Evolutionary conservation across 148 eudicot species (phyloP).

Genomic region (Chenopodium quinoa): DNA sequence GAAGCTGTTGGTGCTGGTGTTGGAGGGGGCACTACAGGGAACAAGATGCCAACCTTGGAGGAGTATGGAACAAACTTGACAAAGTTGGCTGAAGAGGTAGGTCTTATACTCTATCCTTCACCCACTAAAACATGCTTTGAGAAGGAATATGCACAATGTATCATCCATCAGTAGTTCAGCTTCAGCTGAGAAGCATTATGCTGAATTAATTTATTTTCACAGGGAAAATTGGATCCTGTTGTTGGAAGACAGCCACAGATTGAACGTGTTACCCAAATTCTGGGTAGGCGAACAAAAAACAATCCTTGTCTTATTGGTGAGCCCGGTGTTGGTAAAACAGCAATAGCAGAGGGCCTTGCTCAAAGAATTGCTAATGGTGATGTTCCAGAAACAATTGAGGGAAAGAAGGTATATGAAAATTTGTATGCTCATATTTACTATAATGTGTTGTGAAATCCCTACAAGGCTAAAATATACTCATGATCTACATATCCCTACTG

Average conservation of each 20-base stretch:
- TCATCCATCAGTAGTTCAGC: too few relatives aligned
- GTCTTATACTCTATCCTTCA: not conserved
- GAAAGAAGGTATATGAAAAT: constrained; percentile 64
- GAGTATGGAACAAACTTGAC: constrained; percentile 97
- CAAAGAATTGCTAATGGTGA: constrained; percentile 84
- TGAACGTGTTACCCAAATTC: constrained; percentile 87
- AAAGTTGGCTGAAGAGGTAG: constrained; percentile 91
- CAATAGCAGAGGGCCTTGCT: constrained; percentile 95
- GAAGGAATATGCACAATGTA: too few relatives aligned
- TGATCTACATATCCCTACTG: not conserved
- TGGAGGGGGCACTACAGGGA: constrained; percentile 71
- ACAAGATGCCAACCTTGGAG: constrained; percentile 89
- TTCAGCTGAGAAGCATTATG: not conserved
- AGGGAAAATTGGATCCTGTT: constrained; percentile 98
- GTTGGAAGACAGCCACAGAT: constrained; percentile 89
- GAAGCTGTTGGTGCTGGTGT: constrained; percentile 86
- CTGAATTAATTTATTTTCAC: constrained; percentile 13
- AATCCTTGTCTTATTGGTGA: constrained; percentile 97
- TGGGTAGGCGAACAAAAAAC: constrained; percentile 86
- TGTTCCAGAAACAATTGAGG: constrained; percentile 94
- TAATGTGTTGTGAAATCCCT: not conserved
- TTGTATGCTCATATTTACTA: not conserved
- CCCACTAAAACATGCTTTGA: not conserved
- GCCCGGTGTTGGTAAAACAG: constrained; percentile 97
- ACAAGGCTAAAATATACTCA: not conserved